Conservation (phyloP, 495 filamentous ascomycete species). For the Aspergillus saccharolyticus region DNA sequence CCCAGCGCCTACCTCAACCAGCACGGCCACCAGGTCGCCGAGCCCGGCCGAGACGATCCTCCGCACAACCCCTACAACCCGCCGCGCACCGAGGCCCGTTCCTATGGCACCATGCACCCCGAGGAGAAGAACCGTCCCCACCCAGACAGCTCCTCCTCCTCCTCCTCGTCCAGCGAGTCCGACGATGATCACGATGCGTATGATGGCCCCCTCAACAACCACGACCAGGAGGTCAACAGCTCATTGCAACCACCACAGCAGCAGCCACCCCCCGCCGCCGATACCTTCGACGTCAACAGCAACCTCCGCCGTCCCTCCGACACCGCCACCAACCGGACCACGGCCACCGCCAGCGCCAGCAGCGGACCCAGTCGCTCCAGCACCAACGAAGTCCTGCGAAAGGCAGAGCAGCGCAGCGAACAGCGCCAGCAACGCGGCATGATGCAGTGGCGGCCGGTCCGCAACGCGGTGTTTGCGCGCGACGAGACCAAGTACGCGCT, state of each 20-base stretch:
- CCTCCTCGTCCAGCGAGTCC: slow-evolving; percentile 6
- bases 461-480: slow-evolving; percentile 48
- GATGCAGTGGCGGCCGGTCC: slow-evolving; percentile 53
- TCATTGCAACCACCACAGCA: background rate
- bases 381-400: background rate
- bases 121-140: background rate
- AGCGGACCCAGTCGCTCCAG: slow-evolving; percentile 18
- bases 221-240: background rate
- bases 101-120: slow-evolving; percentile 2
- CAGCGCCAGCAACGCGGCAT: slow-evolving; percentile 48
- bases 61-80: slow-evolving; percentile 55
- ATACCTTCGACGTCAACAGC: slow-evolving; percentile 1
- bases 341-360: slow-evolving; percentile 11
- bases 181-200: too few relatives aligned
- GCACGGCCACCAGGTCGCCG: slow-evolving; percentile 46
- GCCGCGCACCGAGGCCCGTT: slow-evolving; percentile 16
- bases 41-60: slow-evolving; percentile 51
- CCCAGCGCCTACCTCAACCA: slow-evolving; percentile 51
- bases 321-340: background rate
- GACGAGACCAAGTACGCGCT: slow-evolving; percentile 48
- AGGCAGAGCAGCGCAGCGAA: slow-evolving; percentile 33
- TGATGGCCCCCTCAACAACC: too few relatives aligned
- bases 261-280: background rate
- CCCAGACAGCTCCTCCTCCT: background rate
- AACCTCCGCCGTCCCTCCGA: background rate